A percentile compares a stretch with the other conserved stretches of the same genome.
Conservation (phyloP, 2,329 filamentous ascomycete genomes). For the Calonectria honghensis region DNA sequence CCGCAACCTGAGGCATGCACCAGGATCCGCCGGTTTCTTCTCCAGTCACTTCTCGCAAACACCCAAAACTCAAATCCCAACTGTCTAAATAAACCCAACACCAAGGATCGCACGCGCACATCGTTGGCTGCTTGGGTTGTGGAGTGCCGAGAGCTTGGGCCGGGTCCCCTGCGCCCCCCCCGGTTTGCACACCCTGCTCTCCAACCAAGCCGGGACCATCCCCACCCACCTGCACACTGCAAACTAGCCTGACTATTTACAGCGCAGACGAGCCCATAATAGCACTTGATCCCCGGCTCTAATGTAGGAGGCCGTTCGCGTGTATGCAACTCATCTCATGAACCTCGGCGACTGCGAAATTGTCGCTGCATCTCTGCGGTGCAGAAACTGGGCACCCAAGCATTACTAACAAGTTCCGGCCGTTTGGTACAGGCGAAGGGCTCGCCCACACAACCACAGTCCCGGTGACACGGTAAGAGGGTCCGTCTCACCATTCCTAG, state of each 20-base stretch:
- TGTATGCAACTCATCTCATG: conserved; percentile 38
- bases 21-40: conserved; percentile 18
- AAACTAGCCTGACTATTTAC: conserved; percentile 36
- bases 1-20: conserved; percentile 31
- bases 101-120: conserved; percentile 26
- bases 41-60: conserved; percentile 14
- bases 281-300: conserved; percentile 35
- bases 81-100: conserved; percentile 24
- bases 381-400: conserved; percentile 14
- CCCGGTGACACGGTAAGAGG: conserved; percentile 32
- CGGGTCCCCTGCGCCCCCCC: conserved; percentile 33
- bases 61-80: conserved; percentile 21
- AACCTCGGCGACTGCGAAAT: conserved; percentile 31
- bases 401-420: conserved; percentile 28
- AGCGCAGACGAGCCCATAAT: conserved; percentile 36
- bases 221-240: conserved; percentile 37
- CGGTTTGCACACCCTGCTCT: conserved; percentile 31
- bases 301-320: conserved; percentile 42
- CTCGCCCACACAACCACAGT: conserved; percentile 32
- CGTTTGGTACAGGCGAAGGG: conserved; percentile 20
- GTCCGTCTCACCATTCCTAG: conserved; percentile 31
- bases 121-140: conserved; percentile 36
- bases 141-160: conserved; percentile 37
- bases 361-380: conserved; percentile 13
- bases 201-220: conserved; percentile 20